Percentiles rank a stretch among this genome's conserved stretches.
Evolutionary conservation across 2,329 filamentous ascomycete genomes (phyloP).

Genomic region (Clarireedia monteithiana): DNA sequence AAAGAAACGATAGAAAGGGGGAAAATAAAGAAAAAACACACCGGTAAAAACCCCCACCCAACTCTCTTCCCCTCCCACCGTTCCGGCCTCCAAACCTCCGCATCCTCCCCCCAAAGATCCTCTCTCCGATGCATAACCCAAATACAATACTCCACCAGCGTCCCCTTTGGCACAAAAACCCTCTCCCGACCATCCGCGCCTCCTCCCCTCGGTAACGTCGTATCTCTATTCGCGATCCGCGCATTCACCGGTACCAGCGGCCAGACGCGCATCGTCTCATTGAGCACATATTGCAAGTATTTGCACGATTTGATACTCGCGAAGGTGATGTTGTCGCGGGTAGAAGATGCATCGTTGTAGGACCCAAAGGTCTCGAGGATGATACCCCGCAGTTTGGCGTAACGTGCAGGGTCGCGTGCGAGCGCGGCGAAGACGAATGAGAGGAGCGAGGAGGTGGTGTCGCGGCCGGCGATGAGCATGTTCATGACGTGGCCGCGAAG

Average conservation of each 20-base stretch:
- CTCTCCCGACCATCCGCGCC: conserved; percentile 29
- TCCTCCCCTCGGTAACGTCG: conserved; percentile 30
- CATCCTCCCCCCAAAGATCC: conserved; percentile 32
- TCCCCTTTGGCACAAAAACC: conserved; percentile 28
- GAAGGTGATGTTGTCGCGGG: conserved; percentile 24
- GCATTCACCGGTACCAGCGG: conserved; percentile 47
- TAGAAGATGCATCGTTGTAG: conserved; percentile 11
- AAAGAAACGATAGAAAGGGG: not conserved
- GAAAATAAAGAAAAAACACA: conserved; percentile 12
- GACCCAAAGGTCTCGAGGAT: conserved; percentile 33
- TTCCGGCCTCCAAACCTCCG: conserved; percentile 32
- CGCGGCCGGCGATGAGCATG: conserved; percentile 50
- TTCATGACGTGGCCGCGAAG: conserved; percentile 44
- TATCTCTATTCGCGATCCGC: conserved; percentile 31
- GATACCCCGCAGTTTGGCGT: conserved; percentile 35
- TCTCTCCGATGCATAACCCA: conserved; percentile 30
- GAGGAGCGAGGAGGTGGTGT: conserved; percentile 48
- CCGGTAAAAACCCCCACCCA: conserved; percentile 36
- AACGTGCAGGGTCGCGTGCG: conserved; percentile 34
- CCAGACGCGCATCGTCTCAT: conserved; percentile 41
- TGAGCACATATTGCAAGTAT: conserved; percentile 26
- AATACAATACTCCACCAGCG: conserved; percentile 25
- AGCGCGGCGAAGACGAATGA: conserved; percentile 19
- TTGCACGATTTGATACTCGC: conserved; percentile 22
- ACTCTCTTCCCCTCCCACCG: conserved; percentile 34